Evolutionary conservation across 805 yeast species (phyloP), one percentile per base, ranked within the genome.

Genomic region (Ogataea paraovalis): DNA sequence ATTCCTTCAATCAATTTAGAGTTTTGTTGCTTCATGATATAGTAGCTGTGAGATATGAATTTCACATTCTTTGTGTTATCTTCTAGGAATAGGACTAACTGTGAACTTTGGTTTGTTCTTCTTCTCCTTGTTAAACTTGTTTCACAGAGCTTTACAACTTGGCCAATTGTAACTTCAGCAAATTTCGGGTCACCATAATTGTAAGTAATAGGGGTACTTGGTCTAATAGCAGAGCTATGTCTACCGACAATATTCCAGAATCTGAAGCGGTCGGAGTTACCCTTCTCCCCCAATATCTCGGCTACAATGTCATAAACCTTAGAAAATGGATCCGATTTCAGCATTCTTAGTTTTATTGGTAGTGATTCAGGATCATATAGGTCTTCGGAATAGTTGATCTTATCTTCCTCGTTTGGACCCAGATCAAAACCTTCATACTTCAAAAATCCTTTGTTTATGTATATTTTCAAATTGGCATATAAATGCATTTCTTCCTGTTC

Each of bases 401-500:
- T 59, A 39, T 64, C 66, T 4, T 59, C 60, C 13, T 78, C 75
- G 71, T 87, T 87, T 3, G 88, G 83, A 12, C 83, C 87, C 14
- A 85, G 60, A 62, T 90, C 97, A 59, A 87, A 83, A 0, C 95
- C 96, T 58, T 79, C 74, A 59, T 78, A 83, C 45, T 77, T 69
- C 47, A 70, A 67, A 56, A 87, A 84, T 38, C 80, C 76, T 2
- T 70, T 61, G 36, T 70, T 61, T 0, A 86, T 75, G 48, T 78
- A 79, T 27, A 88, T 66, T 44, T 79, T 76, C 44, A 87, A 74
- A 44, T 74, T 76, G 39, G 77, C 69, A 58, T 80, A 85, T 21
- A 81, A 60, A 57, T 82, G 87, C 68, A 79, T 81, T 60, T 92
- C 97, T 52, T 83, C 88, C 39, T 75, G 70, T 52, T 85, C 87